These are phyloP conservation scores for Cinchona pubescens DNA, from an alignment of 257 asterid genomes.

Conservation along the genomic window DNA sequence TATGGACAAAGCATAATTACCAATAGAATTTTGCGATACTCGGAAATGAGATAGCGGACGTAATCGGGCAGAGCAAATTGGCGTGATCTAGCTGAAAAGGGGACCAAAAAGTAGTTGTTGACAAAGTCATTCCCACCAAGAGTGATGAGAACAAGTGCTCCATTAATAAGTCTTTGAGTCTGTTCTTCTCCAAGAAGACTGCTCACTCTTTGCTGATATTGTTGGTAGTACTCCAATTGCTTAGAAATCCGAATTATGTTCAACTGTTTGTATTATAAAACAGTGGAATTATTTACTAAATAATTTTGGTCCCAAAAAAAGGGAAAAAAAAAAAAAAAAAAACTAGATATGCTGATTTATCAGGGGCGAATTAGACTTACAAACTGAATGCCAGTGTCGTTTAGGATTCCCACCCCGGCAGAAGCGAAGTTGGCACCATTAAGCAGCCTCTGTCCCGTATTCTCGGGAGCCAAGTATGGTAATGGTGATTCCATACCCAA, in stretches of 20 bases:
- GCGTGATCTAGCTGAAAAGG: slow-evolving; percentile 75
- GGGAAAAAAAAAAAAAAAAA: not conserved
- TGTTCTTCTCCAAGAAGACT: slow-evolving; percentile 47
- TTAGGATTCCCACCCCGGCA: slow-evolving; percentile 87
- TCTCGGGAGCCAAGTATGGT: slow-evolving; percentile 69
- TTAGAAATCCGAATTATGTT: slow-evolving; percentile 60
- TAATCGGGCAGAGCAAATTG: slow-evolving; percentile 67
- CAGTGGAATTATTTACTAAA: not conserved
- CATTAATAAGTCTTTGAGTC: slow-evolving; percentile 50
- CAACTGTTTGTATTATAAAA: slow-evolving; percentile 47
- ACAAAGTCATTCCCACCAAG: slow-evolving; percentile 92
- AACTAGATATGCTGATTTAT: not conserved
- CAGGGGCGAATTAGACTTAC: slow-evolving; percentile 36
- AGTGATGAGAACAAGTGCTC: slow-evolving; percentile 74
- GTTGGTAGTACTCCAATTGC: slow-evolving; percentile 66
- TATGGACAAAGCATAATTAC: slow-evolving; percentile 25
- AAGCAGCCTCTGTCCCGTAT: slow-evolving; percentile 52
- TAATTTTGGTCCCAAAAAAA: not conserved
- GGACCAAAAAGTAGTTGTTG: slow-evolving; percentile 81
- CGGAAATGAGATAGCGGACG: slow-evolving; percentile 57
- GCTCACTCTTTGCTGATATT: slow-evolving; percentile 59
- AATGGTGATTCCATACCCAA: slow-evolving; percentile 58
- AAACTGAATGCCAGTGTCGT: slow-evolving; percentile 90
- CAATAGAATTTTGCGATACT: slow-evolving; percentile 60
- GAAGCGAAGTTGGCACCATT: slow-evolving; percentile 94